These are phyloP conservation scores for Protea cynaroides DNA, from an alignment of 164 flowering plant species.

Conservation along the genomic window DNA sequence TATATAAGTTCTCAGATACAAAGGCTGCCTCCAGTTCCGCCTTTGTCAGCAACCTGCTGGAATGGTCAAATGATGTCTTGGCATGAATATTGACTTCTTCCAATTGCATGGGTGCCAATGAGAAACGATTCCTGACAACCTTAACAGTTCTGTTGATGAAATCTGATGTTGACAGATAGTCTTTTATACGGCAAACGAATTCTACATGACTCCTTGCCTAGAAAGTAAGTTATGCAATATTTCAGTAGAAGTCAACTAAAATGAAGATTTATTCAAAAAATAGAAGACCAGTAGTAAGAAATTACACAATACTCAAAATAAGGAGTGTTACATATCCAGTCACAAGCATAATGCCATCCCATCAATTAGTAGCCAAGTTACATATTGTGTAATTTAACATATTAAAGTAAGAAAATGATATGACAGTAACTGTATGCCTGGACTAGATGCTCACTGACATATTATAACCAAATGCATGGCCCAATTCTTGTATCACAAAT, in stretches of 20 bases:
- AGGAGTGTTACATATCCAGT: background rate
- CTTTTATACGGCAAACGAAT: slow-evolving; percentile 74
- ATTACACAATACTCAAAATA: background rate
- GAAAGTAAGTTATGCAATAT: slow-evolving; percentile 2
- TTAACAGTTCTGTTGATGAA: slow-evolving; percentile 56
- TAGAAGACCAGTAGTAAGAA: too few species aligned
- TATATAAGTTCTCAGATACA: slow-evolving; percentile 3
- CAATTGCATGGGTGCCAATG: slow-evolving; percentile 23
- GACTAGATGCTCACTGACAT: too few species aligned
- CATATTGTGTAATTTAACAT: too few species aligned
- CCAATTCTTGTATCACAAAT: too few species aligned
- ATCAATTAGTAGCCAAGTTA: too few species aligned
- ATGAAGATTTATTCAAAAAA: background rate
- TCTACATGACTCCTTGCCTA: slow-evolving; percentile 75
- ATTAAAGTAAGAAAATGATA: too few species aligned
- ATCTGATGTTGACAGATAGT: slow-evolving; percentile 48
- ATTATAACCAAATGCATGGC: too few species aligned
- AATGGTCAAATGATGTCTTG: slow-evolving; percentile 21
- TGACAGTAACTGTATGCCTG: too few species aligned
- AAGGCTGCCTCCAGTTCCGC: slow-evolving; percentile 39
- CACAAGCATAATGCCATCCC: too few species aligned
- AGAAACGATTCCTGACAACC: slow-evolving; percentile 40
- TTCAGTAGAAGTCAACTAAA: background rate
- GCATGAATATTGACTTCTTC: slow-evolving; percentile 20
- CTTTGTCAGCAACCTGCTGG: slow-evolving; percentile 38